Evolutionary conservation across 306 rosid genomes (phyloP), one percentile per base, ranked within the genome.

Genomic region (Vigna mungo): DNA sequence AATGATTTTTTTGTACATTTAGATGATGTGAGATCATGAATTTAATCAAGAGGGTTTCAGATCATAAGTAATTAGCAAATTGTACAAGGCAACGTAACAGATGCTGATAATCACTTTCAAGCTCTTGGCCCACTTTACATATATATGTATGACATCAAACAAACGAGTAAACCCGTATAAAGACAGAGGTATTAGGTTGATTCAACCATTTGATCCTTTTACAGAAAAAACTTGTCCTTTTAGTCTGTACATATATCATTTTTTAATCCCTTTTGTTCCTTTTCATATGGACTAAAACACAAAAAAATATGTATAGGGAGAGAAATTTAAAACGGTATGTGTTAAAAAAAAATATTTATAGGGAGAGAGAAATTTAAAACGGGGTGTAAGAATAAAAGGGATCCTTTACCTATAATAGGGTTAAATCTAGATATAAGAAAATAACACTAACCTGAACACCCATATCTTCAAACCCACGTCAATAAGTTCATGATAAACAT

Each of bases 391-490:
- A 12, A 44, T 44, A 44, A 44, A 0, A 44, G 1, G 49, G 16
- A 11, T 44, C 15, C 13, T 44, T 44, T 12, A 44, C 13, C 4
- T 44, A 44, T 12, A 44, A 44, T 3, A 44, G 47, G 49, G 5
- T 12, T 44, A 44, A 11, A 44, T 44, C 15, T 12, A 12, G 49
- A 44, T 68, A 30, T 56, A 68, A 27, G 48, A 44, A 55, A 55
- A 67, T 7, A 16, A 53, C 70, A 74, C 76, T 56, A 84, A 94
- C 98, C 97, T 94, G 97, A 90, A 92, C 37, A 89, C 74, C 98
- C 98, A 94, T 80, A 92, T 88, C 44, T 90, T 89, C 74, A 94
- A 82, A 54, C 97, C 97, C 4, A 79, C 46, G 27, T 34, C 80
- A 80, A 90, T 90, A 83, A 90, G 89, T 81, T 94, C 93, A 20